Percentiles rank a stretch among this genome's conserved stretches.
Conservation (phyloP, 805 yeast genomes). For the Wickerhamiella sergipiensis region DNA sequence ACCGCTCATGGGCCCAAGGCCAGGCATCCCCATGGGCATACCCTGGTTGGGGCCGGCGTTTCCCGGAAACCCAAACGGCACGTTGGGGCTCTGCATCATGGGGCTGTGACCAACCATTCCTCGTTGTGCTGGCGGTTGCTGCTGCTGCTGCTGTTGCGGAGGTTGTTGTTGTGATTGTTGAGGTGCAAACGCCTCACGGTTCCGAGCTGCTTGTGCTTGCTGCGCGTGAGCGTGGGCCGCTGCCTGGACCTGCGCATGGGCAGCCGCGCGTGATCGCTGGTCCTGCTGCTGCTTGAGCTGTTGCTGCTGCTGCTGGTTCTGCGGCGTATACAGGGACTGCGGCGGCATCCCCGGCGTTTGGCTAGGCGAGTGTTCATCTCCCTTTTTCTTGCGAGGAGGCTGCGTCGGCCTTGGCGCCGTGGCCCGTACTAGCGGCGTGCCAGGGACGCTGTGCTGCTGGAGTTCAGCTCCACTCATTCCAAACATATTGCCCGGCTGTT, state of each 20-base stretch:
- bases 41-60: background rate
- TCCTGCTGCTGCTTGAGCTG: background rate
- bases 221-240: background rate
- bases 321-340: background rate
- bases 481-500: background rate
- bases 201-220: background rate
- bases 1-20: conserved; percentile 1
- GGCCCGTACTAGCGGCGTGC: background rate
- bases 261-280: background rate
- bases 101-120: conserved; percentile 2
- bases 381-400: background rate
- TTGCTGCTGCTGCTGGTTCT: background rate
- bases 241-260: conserved; percentile 1
- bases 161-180: background rate
- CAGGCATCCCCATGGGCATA: background rate
- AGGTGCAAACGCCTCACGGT: background rate
- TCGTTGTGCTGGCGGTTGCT: background rate
- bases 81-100: conserved; percentile 1
- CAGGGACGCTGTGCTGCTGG: background rate
- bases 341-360: background rate
- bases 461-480: background rate
- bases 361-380: background rate
- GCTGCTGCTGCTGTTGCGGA: background rate
- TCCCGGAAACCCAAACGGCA: background rate
- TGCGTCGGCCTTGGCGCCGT: background rate